Base-by-base conservation (phyloP, 192 early-diverging fungal genomes). In the Diversispora eburnea region DNA sequence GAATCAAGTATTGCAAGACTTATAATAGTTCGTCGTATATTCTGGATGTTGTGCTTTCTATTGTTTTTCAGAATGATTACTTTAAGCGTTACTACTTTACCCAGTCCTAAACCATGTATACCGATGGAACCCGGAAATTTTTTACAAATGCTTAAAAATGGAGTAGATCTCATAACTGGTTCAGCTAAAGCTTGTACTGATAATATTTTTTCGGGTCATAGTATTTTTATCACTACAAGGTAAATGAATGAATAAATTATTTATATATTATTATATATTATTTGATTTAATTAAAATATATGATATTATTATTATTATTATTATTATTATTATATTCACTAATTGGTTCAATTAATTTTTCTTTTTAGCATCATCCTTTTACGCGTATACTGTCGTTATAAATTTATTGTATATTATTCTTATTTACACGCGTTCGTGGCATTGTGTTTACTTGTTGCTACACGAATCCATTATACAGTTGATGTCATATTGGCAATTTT, bases 401-500 rank as follows among this genome's bases (percentile, higher is more conserved):
- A 72, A 15, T 57, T 72, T 67, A 41, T 77, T 56, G 73, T 65
- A 22, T 81, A 81, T 65, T 76, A 76, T 41, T 67, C 77, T 22
- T 81, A 78, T 49, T 59, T 74, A 25, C 77, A 81, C 59, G 77
- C 75, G 62, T 73, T 75, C 2, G 52, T 75, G 25, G 80, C 76
- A 20, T 73, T 81, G 20, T 70, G 74, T 59, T 76, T 76, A 51
- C 77, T 81, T 46, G n/a, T 81, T 33, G 80, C 80, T 17, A 78
- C 77, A 15, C 77, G 80, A 49, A 67, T 81, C 12, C 80, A 81
- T 49, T 81, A 81, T 56, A 77, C 80, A 15, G 80, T 81, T 43
- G 80, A 81, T 62, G 80, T 81, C 0, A 66, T 81, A 33, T 49
- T 81, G 19, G 80, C 80, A 17, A 56, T 81, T 48, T 81, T 90